phyloP scores from a whole-genome alignment of 2,329 filamentous ascomycete species.

The Xylaria digitata region DNA sequence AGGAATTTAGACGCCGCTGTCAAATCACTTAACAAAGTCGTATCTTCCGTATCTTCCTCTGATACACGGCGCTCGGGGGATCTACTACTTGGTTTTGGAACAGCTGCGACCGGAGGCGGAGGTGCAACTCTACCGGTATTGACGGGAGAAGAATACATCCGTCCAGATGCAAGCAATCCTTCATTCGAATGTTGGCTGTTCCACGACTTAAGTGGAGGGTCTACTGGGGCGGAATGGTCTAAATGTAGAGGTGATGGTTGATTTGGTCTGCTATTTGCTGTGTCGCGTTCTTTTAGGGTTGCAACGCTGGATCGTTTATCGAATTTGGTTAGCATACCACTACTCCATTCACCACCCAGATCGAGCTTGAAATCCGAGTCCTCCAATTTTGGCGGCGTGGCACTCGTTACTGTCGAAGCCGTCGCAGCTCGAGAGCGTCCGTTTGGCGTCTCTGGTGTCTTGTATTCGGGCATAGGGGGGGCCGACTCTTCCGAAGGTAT shows the following conservation, averaged over 20 bases:
- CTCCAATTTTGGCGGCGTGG: slow-evolving; percentile 62
- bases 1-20: slow-evolving; percentile 62
- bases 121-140: slow-evolving; percentile 52
- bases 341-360: slow-evolving; percentile 68
- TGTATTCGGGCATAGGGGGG: slow-evolving; percentile 53
- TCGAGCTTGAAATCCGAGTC: slow-evolving; percentile 61
- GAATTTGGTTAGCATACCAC: slow-evolving; percentile 66
- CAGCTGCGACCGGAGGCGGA: slow-evolving; percentile 37
- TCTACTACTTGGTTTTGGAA: slow-evolving; percentile 43
- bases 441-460: slow-evolving; percentile 45
- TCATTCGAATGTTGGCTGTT: slow-evolving; percentile 64
- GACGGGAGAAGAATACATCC: slow-evolving; percentile 51
- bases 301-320: slow-evolving; percentile 66
- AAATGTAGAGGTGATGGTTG: slow-evolving; percentile 62
- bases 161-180: slow-evolving; percentile 56
- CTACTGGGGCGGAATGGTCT: slow-evolving; percentile 58
- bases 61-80: slow-evolving; percentile 47
- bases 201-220: slow-evolving; percentile 63
- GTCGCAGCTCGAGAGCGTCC: slow-evolving; percentile 63
- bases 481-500: slow-evolving; percentile 53
- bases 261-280: slow-evolving; percentile 59
- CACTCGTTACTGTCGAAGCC: slow-evolving; percentile 64
- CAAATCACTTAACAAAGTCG: slow-evolving; percentile 64
- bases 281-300: slow-evolving; percentile 59
- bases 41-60: slow-evolving; percentile 64